Evolutionary conservation across 2,329 filamentous ascomycete genomes (phyloP).

Genomic region (Nemania bipapillata): DNA sequence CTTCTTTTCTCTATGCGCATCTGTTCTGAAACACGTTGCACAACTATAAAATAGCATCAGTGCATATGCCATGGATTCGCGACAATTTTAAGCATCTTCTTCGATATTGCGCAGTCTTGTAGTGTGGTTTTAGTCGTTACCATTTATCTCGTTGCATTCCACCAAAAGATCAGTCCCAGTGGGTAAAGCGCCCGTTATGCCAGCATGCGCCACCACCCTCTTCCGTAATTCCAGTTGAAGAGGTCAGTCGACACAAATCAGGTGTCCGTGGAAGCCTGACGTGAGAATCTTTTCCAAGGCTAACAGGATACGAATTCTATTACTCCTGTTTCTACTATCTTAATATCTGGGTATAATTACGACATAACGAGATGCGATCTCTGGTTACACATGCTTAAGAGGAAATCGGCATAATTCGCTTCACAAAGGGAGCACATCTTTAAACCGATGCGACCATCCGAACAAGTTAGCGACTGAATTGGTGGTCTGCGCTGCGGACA

Average conservation of each 20-base stretch:
- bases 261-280: background rate
- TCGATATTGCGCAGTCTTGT: too few relatives aligned
- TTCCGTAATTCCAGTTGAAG: too few relatives aligned
- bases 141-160: too few relatives aligned
- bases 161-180: too few relatives aligned
- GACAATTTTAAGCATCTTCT: too few relatives aligned
- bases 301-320: background rate
- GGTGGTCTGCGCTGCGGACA: constrained; percentile 8
- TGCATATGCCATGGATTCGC: too few relatives aligned
- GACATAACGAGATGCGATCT: constrained; percentile 20
- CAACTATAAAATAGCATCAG: constrained; percentile 24
- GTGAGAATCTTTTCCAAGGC: background rate
- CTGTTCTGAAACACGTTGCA: background rate
- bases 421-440: constrained; percentile 8
- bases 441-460: constrained; percentile 10
- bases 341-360: constrained; percentile 13
- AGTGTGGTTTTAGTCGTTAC: too few relatives aligned
- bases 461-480: constrained; percentile 5
- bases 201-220: too few relatives aligned
- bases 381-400: constrained; percentile 26
- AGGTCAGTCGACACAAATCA: too few relatives aligned
- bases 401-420: constrained; percentile 22
- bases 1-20: constrained; percentile 13
- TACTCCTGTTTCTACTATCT: constrained; percentile 1
- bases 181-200: too few relatives aligned